These are phyloP conservation scores for Cydonia oblonga DNA, from an alignment of 331 rosid genomes.

Conservation along the genomic window DNA sequence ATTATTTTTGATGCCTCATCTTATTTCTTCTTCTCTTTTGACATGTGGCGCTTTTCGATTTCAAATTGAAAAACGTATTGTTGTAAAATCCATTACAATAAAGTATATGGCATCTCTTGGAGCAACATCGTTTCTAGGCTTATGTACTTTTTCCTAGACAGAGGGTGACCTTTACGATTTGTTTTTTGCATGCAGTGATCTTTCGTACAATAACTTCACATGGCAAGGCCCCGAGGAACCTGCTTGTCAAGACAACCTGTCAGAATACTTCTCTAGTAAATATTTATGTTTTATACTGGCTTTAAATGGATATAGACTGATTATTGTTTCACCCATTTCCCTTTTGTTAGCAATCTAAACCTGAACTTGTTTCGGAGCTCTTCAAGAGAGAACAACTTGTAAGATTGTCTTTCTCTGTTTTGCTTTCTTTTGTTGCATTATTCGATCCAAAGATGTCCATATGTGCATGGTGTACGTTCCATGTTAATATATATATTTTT, in stretches of 20 bases:
- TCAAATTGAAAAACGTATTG: too few species aligned
- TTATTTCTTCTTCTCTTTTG: neutral
- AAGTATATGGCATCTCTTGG: neutral
- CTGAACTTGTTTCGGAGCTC: conserved; percentile 65
- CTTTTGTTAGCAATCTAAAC: conserved; percentile 53
- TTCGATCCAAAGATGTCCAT: neutral
- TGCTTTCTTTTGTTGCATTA: neutral
- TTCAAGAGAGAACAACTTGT: conserved; percentile 31
- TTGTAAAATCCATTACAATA: too few species aligned
- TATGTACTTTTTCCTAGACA: neutral
- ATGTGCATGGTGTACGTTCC: neutral
- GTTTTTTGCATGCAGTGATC: conserved; percentile 53
- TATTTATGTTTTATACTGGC: neutral
- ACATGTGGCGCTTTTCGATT: too few species aligned
- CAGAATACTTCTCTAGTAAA: conserved; percentile 13
- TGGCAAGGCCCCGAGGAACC: conserved; percentile 49
- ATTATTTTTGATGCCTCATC: conserved; percentile 9
- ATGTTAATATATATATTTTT: conserved; percentile 9
- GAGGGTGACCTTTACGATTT: neutral
- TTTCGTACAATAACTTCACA: conserved; percentile 80
- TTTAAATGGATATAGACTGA: conserved; percentile 12
- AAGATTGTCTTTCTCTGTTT: conserved; percentile 22
- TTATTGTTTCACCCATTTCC: conserved; percentile 10
- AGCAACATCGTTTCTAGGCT: neutral
- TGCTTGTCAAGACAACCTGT: conserved; percentile 55